These are phyloP conservation scores for Penicillium sp. DNA, from an alignment of 2,329 filamentous ascomycete species.

Conservation along the genomic window DNA sequence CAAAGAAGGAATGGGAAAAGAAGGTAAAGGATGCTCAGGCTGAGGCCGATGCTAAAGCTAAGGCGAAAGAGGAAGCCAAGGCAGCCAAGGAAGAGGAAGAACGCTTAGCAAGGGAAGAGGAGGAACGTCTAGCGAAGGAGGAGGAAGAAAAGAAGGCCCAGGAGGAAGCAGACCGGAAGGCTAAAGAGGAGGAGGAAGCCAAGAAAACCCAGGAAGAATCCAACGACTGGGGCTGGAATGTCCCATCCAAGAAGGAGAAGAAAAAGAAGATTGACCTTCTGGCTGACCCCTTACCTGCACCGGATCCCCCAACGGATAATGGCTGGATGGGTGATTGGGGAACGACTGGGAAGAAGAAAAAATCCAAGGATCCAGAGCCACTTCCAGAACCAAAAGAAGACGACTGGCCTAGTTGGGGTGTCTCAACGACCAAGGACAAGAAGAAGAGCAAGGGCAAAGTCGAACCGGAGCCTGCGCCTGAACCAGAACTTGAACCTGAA, in stretches of 20 bases:
- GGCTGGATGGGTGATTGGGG: slow-evolving; percentile 37
- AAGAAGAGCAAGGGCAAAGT: slow-evolving; percentile 34
- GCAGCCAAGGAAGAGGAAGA: slow-evolving; percentile 17
- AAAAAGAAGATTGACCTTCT: slow-evolving; percentile 32
- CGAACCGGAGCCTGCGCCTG: slow-evolving; percentile 19
- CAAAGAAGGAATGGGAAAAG: slow-evolving; percentile 30
- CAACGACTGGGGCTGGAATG: slow-evolving; percentile 31
- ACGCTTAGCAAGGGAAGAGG: neutral
- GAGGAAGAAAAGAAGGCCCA: slow-evolving; percentile 13
- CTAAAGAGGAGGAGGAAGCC: slow-evolving; percentile 19
- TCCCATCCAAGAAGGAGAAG: slow-evolving; percentile 31
- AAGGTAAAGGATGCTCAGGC: slow-evolving; percentile 21
- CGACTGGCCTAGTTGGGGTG: slow-evolving; percentile 28
- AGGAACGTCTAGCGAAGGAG: slow-evolving; percentile 4
- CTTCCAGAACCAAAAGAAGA: slow-evolving; percentile 25
- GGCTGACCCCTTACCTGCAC: slow-evolving; percentile 29
- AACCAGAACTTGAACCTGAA: slow-evolving; percentile 20
- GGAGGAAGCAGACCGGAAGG: slow-evolving; percentile 23
- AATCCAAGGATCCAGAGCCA: slow-evolving; percentile 28
- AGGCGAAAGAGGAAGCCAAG: slow-evolving; percentile 7
- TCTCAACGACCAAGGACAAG: slow-evolving; percentile 24
- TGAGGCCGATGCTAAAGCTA: neutral
- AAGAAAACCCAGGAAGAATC: slow-evolving; percentile 20
- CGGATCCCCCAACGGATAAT: slow-evolving; percentile 30
- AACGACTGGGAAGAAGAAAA: slow-evolving; percentile 38